These are phyloP conservation scores for Pleodorina starrii DNA, from an alignment of 139 green algal genomes.

Conservation along the genomic window DNA sequence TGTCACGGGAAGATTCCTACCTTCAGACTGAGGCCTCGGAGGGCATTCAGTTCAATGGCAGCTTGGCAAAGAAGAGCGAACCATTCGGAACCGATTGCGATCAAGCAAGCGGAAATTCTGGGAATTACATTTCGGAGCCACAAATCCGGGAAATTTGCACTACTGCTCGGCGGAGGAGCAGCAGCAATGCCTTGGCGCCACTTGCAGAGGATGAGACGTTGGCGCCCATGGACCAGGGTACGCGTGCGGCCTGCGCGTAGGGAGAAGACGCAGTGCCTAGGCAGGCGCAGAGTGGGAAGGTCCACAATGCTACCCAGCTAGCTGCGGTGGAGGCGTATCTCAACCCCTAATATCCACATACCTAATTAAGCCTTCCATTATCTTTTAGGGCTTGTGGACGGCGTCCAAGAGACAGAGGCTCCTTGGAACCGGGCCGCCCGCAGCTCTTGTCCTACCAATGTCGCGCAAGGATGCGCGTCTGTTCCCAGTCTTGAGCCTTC, in stretches of 20 bases:
- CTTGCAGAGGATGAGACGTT: conserved; percentile 15
- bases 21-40: not conserved
- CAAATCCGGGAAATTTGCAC: not conserved
- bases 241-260: not conserved
- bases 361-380: no score
- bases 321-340: no score
- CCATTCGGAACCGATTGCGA: not conserved
- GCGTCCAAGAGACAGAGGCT: no score
- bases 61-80: not conserved
- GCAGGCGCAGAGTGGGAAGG: no score
- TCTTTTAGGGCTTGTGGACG: no score
- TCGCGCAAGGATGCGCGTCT: not conserved
- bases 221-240: not conserved
- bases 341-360: no score
- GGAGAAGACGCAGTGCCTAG: no score
- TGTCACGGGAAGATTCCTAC: not conserved
- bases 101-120: not conserved
- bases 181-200: not conserved
- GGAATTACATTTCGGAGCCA: not conserved
- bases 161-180: not conserved
- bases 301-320: no score
- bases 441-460: not conserved
- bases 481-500: not conserved
- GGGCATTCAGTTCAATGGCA: not conserved
- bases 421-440: not conserved